Base-by-base conservation (phyloP, 2,329 filamentous ascomycete genomes). In the Penicillium glabrum region DNA sequence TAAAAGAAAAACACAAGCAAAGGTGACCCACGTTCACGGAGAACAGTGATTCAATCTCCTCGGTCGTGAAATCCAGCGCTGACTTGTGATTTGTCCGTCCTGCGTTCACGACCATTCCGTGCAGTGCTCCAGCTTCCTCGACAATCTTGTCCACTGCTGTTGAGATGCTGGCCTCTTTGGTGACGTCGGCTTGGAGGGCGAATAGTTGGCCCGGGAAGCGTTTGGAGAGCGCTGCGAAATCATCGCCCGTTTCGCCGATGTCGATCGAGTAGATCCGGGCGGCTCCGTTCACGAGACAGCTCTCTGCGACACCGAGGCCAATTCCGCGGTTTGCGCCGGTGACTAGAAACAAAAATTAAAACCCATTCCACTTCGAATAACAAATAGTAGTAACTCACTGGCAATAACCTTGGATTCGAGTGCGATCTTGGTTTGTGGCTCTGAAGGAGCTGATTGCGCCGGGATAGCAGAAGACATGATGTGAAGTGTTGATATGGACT, bases 71-170 rank as follows among this genome's bases (percentile, higher is more conserved):
- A 24, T 83, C 79, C 6, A 82, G 67, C 0, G 80, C 80, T 2
- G 80, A 67, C 63, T 82, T 82, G 60, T 83, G 81, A 61, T 82
- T 80, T 13, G 80, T 83, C 14, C 77, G 69, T 14, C 80, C 80
- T 0, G 80, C 80, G 57, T 83, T 82, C 24, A 74, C 76, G 3
- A 82, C 79, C 70, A 83, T 79, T 13, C 80, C 80, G 54, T 82
- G 77, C 8, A 82, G 59, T 4, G 70, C 75, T 5, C 79, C 80
- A 0, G 70, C 71, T 50, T 80, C 72, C 10, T 63, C 62, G 3
- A 82, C 61, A 9, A 82, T 79, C 50, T 71, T 66, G 54, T 82
- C 79, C 0, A 82, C 68, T 2, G 78, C 79, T 2, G 70, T 69
- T 3, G 74, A 72, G 43, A 81, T 75, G n/a, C 67, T 78, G 1